phyloP scores from a whole-genome alignment of 495 filamentous ascomycete species.

The Jackrogersella multiformis region DNA sequence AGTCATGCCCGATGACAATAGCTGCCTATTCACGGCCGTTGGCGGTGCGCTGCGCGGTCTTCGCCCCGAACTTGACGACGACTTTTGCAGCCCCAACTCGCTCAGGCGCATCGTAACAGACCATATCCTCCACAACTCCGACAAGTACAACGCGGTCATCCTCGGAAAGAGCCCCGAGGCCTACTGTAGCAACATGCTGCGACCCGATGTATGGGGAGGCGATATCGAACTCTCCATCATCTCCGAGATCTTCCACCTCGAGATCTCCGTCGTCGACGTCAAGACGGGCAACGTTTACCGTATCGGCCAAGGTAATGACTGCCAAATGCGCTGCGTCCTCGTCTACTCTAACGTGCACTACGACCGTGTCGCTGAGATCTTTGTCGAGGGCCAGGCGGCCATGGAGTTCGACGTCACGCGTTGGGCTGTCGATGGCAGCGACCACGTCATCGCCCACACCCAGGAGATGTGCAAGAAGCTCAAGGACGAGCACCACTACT shows the following conservation, averaged over 20 bases:
- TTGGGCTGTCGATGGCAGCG: constrained; percentile 72
- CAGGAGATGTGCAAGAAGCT: constrained; percentile 73
- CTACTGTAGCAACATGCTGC: constrained; percentile 88
- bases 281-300: constrained; percentile 65
- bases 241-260: constrained; percentile 83
- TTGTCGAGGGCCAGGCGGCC: constrained; percentile 64
- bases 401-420: constrained; percentile 76
- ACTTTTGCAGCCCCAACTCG: constrained; percentile 62
- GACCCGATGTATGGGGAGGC: constrained; percentile 87
- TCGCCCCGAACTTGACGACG: constrained; percentile 60
- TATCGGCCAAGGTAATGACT: constrained; percentile 77
- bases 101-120: constrained; percentile 85
- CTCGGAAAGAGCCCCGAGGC: constrained; percentile 76
- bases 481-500: constrained; percentile 80
- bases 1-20: constrained; percentile 98
- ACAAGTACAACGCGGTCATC: constrained; percentile 76
- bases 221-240: constrained; percentile 89
- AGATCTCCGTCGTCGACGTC: constrained; percentile 85
- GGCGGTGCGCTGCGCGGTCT: constrained; percentile 70
- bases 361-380: constrained; percentile 83
- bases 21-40: constrained; percentile 91
- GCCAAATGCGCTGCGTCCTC: constrained; percentile 74
- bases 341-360: constrained; percentile 97
- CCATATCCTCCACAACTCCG: constrained; percentile 76
- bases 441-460: constrained; percentile 73